Evolutionary conservation across 2,329 filamentous ascomycete genomes (phyloP).

Genomic region (Fusarium bactridioides): DNA sequence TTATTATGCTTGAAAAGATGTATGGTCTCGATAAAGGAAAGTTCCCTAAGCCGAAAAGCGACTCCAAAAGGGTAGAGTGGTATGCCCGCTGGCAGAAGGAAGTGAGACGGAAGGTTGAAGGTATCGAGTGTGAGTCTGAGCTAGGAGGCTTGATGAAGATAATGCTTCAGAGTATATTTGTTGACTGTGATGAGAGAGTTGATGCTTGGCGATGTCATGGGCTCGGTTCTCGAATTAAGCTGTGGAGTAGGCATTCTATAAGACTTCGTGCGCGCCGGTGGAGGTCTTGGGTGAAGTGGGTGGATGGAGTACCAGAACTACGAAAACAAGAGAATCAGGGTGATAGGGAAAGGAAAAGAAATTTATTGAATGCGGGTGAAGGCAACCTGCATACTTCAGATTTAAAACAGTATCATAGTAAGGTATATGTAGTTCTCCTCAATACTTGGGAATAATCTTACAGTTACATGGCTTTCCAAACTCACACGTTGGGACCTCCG

Average conservation of each 20-base stretch:
- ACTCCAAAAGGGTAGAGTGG: neutral
- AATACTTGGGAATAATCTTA: neutral
- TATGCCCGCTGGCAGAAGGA: neutral
- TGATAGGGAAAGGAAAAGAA: accelerated
- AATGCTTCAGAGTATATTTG: neutral
- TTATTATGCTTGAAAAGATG: neutral
- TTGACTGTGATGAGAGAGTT: neutral
- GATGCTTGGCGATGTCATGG: neutral
- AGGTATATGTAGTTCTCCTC: neutral
- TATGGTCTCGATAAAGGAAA: neutral
- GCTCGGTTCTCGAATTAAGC: neutral
- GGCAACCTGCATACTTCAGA: accelerated
- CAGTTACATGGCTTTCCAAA: neutral
- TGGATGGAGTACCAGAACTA: neutral
- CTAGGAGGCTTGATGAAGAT: neutral
- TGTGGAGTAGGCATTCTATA: neutral
- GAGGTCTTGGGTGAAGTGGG: neutral
- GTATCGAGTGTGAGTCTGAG: neutral
- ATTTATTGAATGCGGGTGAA: accelerated
- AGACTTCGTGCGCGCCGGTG: neutral
- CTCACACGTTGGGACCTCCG: neutral
- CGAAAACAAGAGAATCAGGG: neutral
- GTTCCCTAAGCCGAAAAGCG: accelerated
- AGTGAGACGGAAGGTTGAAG: neutral
- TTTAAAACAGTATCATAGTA: neutral